Conservation (phyloP, 768 basidiomycete genomes). For the Suillus plorans region DNA sequence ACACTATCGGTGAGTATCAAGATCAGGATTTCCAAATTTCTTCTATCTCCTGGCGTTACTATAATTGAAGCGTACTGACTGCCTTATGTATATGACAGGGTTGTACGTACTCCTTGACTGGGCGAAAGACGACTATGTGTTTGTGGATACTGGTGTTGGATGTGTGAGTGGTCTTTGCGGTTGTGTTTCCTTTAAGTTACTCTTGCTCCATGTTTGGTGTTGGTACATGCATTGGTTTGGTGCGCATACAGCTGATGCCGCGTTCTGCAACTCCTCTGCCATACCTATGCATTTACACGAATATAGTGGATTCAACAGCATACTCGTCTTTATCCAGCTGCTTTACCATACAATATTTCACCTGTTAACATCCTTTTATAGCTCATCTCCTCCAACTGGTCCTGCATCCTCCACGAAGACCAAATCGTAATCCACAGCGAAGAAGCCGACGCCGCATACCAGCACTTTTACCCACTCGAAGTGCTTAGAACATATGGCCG, state of each 20-base stretch:
- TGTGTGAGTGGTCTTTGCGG: constrained; percentile 51
- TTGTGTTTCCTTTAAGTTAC: neutral
- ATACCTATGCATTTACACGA: neutral
- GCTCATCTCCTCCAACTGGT: constrained; percentile 74
- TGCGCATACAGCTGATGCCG: neutral
- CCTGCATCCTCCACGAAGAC: constrained; percentile 64
- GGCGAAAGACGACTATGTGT: constrained; percentile 64
- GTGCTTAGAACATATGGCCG: constrained; percentile 32
- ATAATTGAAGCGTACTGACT: neutral
- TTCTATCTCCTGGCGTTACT: neutral
- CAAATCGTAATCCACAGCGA: constrained; percentile 77
- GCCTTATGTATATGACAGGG: constrained; percentile 41
- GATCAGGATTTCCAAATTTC: neutral
- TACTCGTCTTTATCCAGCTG: neutral
- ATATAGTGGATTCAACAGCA: neutral
- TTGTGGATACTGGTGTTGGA: constrained; percentile 71
- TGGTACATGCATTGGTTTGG: neutral
- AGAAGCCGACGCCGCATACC: constrained; percentile 61
- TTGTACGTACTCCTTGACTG: constrained; percentile 68
- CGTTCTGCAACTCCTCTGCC: neutral
- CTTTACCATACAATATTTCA: neutral
- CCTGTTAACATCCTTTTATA: constrained; percentile 23
- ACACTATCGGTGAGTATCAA: constrained; percentile 30
- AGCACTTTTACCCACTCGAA: constrained; percentile 64
- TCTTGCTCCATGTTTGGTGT: neutral